Evolutionary conservation across 1,284 basidiomycete species (phyloP).

Genomic region (Boletus sp.): DNA sequence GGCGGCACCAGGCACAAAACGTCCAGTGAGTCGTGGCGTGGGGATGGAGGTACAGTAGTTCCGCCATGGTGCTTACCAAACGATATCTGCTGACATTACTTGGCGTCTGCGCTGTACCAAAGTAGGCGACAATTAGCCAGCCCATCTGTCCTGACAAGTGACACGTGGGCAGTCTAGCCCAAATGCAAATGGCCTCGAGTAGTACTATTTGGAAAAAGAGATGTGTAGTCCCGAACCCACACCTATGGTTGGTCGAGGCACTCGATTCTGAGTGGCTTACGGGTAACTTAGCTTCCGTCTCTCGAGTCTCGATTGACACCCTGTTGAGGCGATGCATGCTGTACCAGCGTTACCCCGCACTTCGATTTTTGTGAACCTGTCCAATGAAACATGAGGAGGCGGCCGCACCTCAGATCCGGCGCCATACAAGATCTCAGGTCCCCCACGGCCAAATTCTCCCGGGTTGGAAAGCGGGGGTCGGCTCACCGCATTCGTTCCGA

Average conservation of each 20-base stretch:
- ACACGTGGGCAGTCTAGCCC: background rate
- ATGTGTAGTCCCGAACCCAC: slow-evolving; percentile 44
- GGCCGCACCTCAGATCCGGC: slow-evolving; percentile 22
- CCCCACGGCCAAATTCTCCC: slow-evolving; percentile 9
- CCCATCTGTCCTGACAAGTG: too few species aligned
- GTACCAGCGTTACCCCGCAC: slow-evolving; percentile 23
- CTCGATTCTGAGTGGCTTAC: background rate
- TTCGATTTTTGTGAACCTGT: slow-evolving; percentile 10
- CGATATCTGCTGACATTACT: too few species aligned
- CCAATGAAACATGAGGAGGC: slow-evolving; percentile 9
- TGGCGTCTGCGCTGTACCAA: slow-evolving; percentile 42
- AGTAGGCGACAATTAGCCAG: too few species aligned
- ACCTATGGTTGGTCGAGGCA: slow-evolving; percentile 1
- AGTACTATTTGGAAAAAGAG: slow-evolving; percentile 55
- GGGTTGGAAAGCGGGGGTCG: slow-evolving; percentile 6
- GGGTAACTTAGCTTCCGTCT: background rate
- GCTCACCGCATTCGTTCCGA: slow-evolving; percentile 5
- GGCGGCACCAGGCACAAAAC: slow-evolving; percentile 36
- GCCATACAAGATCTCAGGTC: background rate
- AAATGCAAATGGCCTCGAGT: background rate
- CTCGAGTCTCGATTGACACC: background rate
- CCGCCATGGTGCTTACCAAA: too few species aligned
- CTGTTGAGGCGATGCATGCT: slow-evolving; percentile 2
- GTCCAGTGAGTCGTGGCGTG: slow-evolving; percentile 33
- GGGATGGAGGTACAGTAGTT: background rate